phyloP scores from a whole-genome alignment of 2,329 filamentous ascomycete species.

The Xylariomycetidae sp. region DNA sequence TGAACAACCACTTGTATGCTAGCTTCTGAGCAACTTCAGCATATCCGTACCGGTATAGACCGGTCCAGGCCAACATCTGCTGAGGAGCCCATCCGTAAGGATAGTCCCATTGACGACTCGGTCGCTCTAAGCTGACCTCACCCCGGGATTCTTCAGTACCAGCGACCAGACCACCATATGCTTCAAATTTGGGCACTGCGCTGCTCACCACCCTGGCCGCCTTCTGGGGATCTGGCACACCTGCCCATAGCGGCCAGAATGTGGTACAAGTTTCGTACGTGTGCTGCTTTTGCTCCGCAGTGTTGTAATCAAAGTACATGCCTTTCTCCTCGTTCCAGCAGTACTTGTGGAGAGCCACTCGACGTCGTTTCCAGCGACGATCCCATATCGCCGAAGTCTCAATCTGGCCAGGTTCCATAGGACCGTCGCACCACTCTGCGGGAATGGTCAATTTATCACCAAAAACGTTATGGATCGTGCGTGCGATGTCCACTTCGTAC shows the following conservation, averaged over 20 bases:
- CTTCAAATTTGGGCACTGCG: conserved; percentile 84
- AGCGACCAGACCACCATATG: conserved; percentile 79
- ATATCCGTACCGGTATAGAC: conserved; percentile 86
- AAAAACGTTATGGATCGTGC: conserved; percentile 80
- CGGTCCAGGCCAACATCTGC: conserved; percentile 97
- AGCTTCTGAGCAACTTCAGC: conserved; percentile 83
- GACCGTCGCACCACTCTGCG: conserved; percentile 69
- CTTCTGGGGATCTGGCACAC: conserved; percentile 78
- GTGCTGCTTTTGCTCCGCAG: conserved; percentile 71
- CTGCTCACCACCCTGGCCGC: conserved; percentile 77
- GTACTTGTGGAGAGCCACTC: conserved; percentile 83
- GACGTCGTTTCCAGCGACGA: conserved; percentile 77
- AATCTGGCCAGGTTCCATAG: conserved; percentile 61
- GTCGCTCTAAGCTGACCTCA: conserved; percentile 70
- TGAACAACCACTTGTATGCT: conserved; percentile 95
- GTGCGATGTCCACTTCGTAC: conserved; percentile 90
- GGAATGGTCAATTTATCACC: conserved; percentile 79
- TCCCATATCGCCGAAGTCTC: conserved; percentile 89
- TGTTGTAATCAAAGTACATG: conserved; percentile 98
- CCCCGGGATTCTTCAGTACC: conserved; percentile 89
- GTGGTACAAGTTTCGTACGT: conserved; percentile 89
- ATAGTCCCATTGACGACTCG: conserved; percentile 97
- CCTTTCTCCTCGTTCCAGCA: conserved; percentile 89
- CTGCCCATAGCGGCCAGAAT: conserved; percentile 97
- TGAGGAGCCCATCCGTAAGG: conserved; percentile 98